Evolutionary conservation across 306 rosid species (phyloP), one percentile per base, ranked within the genome.

Genomic region (Gastrolobium bilobum): DNA sequence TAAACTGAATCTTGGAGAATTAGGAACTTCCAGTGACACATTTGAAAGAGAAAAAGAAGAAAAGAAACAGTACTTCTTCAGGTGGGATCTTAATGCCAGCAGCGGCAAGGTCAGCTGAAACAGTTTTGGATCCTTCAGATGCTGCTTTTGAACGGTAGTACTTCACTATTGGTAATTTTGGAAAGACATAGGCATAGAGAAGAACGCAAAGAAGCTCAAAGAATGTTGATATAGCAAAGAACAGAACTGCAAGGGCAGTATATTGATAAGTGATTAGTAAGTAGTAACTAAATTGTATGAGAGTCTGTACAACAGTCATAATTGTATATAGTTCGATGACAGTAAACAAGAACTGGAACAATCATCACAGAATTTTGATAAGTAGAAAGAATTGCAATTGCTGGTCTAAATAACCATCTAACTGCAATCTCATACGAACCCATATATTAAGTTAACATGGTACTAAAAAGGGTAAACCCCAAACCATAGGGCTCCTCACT

Each of bases 91-190:
- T 84, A 79, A 94, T 89, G 65, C 99, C 97, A 48, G 78, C 95
- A 0, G 95, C 99, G 0, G 95, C 97, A 42, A 92, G 97, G 62
- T 94, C 99, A 10, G 95, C 90, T 64, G 97, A 68, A 43, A 94
- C 94, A 4, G 99, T 88, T 85, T 89, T 92, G 35, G 97, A 83
- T 74, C 97, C 99, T 83, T 94, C 97, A 13, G 88, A 88, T 44
- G 94, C 97, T 31, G 97, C 97, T 84, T 86, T 92, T 54, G 92
- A 83, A 59, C 99, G 95, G 85, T 89, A 94, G 67, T 88, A 84
- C 85, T 91, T 94, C 60, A 94, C 92, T 42, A 92, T 82, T 26
- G 97, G 89, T 63, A 92, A 65, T 62, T 89, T 94, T 2, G 97
- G 97, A 54, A 94, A 94, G 34, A 54, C 85, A 77, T 76, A 71